Percentiles rank a stretch among this genome's conserved stretches.
phyloP scores from a whole-genome alignment of 805 yeast species.

The Candida coleopterorum region DNA sequence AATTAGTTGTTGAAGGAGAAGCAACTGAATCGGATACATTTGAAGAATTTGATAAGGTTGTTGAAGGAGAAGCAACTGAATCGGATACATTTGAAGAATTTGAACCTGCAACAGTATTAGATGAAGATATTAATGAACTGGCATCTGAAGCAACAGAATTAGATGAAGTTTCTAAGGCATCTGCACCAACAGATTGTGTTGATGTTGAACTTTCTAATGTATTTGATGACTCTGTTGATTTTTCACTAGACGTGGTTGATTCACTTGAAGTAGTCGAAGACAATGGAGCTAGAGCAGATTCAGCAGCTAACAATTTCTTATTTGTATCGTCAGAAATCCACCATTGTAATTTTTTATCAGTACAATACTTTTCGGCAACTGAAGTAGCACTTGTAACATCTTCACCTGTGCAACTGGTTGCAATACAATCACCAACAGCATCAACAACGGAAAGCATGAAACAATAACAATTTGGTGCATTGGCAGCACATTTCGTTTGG shows the following conservation, averaged over 20 bases:
- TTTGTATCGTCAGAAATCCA: constrained; percentile 3
- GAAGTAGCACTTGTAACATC: constrained; percentile 25
- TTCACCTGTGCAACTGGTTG: constrained; percentile 28
- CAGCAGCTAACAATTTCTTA: neutral
- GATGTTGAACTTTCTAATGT: neutral
- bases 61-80: neutral
- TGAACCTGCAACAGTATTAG: neutral
- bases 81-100: neutral
- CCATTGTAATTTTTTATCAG: neutral
- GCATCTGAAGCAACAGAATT: neutral
- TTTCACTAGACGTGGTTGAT: neutral
- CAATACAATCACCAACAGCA: constrained; percentile 34
- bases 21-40: neutral
- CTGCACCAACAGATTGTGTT: neutral
- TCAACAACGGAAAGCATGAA: constrained; percentile 33
- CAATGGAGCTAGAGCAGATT: neutral
- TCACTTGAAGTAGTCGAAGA: neutral
- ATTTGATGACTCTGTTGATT: neutral
- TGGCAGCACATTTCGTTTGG: constrained; percentile 46
- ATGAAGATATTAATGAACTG: neutral
- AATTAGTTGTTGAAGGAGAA: neutral
- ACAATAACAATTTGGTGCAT: constrained; percentile 41
- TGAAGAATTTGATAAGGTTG: neutral
- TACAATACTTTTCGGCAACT: constrained; percentile 15
- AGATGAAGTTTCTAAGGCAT: neutral